These are phyloP conservation scores for Pochonia chlamydosporia DNA, from an alignment of 2,329 filamentous ascomycete species.

Conservation along the genomic window DNA sequence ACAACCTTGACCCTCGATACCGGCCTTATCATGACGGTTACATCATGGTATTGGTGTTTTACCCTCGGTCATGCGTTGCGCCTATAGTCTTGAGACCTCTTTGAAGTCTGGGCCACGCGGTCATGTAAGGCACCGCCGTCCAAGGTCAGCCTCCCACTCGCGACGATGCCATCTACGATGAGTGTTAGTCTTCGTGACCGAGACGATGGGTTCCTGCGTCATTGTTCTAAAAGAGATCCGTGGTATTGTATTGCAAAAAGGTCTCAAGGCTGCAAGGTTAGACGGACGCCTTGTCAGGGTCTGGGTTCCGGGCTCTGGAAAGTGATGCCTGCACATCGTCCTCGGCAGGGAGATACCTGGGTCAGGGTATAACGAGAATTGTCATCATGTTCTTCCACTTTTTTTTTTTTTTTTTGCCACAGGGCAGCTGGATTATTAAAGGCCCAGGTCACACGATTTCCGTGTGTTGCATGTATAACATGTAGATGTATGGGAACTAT, in stretches of 20 bases:
- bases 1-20: constrained; percentile 18
- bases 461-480: too few relatives aligned
- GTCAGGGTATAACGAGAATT: too few relatives aligned
- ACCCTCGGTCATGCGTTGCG: constrained; percentile 19
- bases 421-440: too few relatives aligned
- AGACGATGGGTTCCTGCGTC: constrained; percentile 6
- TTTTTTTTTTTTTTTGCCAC: too few relatives aligned
- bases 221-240: background rate
- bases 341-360: background rate
- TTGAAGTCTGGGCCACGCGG: constrained; percentile 18
- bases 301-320: background rate
- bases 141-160: constrained; percentile 12
- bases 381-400: background rate
- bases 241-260: background rate
- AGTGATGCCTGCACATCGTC: background rate
- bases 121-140: constrained; percentile 21
- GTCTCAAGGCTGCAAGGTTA: too few relatives aligned
- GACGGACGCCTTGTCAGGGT: too few relatives aligned
- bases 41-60: constrained; percentile 21
- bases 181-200: constrained; percentile 1
- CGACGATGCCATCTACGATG: constrained; percentile 1
- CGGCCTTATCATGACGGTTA: constrained; percentile 18
- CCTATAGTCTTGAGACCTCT: constrained; percentile 9
- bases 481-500: too few relatives aligned
- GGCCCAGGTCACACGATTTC: too few relatives aligned